Evolutionary conservation across 345 rosid species (phyloP).

Genomic region (Lagerstroemia speciosa): DNA sequence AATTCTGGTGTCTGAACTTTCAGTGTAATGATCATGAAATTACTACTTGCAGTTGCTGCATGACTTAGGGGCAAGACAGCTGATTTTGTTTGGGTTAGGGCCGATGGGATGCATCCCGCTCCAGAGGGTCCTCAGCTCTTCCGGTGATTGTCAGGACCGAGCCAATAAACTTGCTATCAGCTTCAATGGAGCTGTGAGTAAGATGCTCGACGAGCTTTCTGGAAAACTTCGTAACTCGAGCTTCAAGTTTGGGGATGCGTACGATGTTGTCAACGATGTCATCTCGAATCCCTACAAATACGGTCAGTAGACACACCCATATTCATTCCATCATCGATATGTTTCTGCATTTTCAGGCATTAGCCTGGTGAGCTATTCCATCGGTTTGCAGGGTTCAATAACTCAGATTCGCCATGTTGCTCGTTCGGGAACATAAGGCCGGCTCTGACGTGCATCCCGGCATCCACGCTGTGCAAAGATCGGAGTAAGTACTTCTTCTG

Average conservation of each 20-base stretch:
- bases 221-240: slow-evolving; percentile 37
- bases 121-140: slow-evolving; percentile 67
- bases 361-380: neutral
- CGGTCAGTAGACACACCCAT: slow-evolving; percentile 27
- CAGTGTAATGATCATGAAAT: neutral
- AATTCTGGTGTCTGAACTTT: too few relatives aligned
- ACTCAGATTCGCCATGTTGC: slow-evolving; percentile 84
- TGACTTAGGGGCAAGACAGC: slow-evolving; percentile 56
- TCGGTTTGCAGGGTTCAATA: slow-evolving; percentile 48
- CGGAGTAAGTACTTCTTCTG: slow-evolving; percentile 87
- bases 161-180: slow-evolving; percentile 58
- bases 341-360: neutral
- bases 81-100: slow-evolving; percentile 83
- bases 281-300: slow-evolving; percentile 60
- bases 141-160: slow-evolving; percentile 60
- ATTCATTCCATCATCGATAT: neutral
- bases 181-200: slow-evolving; percentile 50
- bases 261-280: slow-evolving; percentile 66
- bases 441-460: slow-evolving; percentile 79
- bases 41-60: slow-evolving; percentile 36
- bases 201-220: slow-evolving; percentile 33
- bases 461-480: slow-evolving; percentile 69
- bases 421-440: slow-evolving; percentile 80
- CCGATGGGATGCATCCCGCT: slow-evolving; percentile 99
- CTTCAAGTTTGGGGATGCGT: slow-evolving; percentile 77